Conservation (phyloP, 805 yeast species). For the Yamadazyma insecticola region DNA sequence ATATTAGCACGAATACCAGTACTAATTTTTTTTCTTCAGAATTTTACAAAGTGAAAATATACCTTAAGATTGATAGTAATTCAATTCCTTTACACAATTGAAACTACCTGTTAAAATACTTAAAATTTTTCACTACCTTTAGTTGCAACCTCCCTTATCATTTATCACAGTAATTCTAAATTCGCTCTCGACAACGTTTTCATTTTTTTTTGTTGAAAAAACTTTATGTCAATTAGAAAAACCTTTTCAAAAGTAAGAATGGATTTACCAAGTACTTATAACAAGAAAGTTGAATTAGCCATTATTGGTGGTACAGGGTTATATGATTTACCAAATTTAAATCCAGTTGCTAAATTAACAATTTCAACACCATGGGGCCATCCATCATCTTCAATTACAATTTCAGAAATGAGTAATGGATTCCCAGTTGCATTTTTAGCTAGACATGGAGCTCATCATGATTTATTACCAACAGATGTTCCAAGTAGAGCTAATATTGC, state of each 20-base stretch:
- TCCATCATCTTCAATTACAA: conserved; percentile 91
- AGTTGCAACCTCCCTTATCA: neutral
- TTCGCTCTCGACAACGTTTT: too few relatives aligned
- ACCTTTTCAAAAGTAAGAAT: neutral
- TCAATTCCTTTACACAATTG: too few relatives aligned
- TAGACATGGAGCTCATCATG: conserved; percentile 90
- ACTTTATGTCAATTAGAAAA: neutral
- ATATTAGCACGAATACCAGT: too few relatives aligned
- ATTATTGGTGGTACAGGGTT: conserved; percentile 99
- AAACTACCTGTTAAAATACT: too few relatives aligned
- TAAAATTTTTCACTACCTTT: neutral
- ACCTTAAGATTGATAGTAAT: too few relatives aligned
- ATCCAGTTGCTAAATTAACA: conserved; percentile 80
- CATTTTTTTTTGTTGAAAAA: too few relatives aligned
- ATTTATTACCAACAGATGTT: conserved; percentile 84
- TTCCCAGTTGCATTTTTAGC: conserved; percentile 91
- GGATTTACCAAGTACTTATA: conserved; percentile 48
- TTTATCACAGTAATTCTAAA: conserved; percentile 2
- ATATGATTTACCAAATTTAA: conserved; percentile 74
- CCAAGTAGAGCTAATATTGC: conserved; percentile 95
- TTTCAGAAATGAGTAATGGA: conserved; percentile 71
- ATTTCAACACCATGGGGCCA: conserved; percentile 95
- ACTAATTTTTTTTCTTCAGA: too few relatives aligned
- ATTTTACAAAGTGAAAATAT: too few relatives aligned
- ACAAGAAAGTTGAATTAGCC: conserved; percentile 72